Evolutionary conservation across 176 grass and related monocot genomes (phyloP).

Genomic region (Triticum urartu): DNA sequence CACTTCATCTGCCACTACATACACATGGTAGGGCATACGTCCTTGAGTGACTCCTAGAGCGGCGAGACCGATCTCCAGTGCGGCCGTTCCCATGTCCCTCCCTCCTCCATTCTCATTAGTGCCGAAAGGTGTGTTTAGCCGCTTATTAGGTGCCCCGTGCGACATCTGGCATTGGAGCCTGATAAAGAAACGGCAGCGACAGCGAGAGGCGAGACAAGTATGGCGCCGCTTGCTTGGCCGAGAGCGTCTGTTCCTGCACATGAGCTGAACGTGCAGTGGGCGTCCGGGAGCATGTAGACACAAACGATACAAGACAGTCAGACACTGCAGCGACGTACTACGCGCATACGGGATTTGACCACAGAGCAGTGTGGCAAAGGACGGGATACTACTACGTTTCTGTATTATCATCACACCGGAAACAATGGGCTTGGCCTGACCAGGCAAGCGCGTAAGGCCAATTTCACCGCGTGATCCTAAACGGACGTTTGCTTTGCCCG

Average conservation of each 20-base stretch:
- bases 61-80: background rate
- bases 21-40: background rate
- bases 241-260: no score
- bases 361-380: background rate
- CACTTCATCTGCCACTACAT: no score
- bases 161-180: background rate
- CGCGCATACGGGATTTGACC: background rate
- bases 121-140: background rate
- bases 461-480: no score
- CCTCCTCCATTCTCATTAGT: background rate
- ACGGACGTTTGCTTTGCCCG: no score
- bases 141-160: conserved; percentile 17
- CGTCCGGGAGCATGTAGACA: background rate
- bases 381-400: no score
- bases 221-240: no score
- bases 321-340: background rate
- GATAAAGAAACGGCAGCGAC: conserved; percentile 19
- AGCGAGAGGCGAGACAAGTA: no score
- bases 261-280: background rate
- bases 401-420: background rate
- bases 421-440: background rate
- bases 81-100: background rate
- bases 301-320: background rate
- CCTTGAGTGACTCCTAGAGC: background rate
- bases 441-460: background rate